Base-by-base conservation (phyloP, 306 rosid genomes). In the Chamaecrista fasciculata region DNA sequence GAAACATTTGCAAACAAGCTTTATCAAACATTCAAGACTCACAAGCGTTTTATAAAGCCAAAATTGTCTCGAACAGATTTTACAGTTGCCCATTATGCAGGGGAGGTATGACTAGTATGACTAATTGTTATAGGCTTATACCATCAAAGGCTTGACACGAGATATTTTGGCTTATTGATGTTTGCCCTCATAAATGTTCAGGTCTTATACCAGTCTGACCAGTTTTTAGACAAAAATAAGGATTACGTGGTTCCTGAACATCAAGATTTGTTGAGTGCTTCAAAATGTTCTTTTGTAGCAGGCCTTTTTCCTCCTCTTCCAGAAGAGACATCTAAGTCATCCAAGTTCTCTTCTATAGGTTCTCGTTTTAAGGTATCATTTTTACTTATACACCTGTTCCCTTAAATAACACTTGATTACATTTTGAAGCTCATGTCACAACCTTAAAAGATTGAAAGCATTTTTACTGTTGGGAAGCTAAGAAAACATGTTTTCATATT, bases 1-100 rank as follows among this genome's bases (percentile, higher is more conserved):
- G 99, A 95, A 86, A 95, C 97, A 21, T 95, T 95, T 80, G 82
- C 97, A 48, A 95, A 95, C 85, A 95, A 87, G 81, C 93, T 95
- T 66, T 95, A 95, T 83, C 97, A 95, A 72, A 89, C 95, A 76
- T 95, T 95, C 80, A 91, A 82, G 81, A 49, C 2, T 47, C 85
- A 95, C 83, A 95, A 87, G 82, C 97, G 99, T 74, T 95, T 95
- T 70, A 67, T 91, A 81, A 95, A 95, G 86, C 99, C 99, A 60
- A 95, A 95, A 79, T 86, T 95, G 77, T 95, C 99, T 80, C 93
- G 95, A 64, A 89, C 99, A 0, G 92, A 91, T 86, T 95, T 95
- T 74, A 76, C 86, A 49, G 79, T 95, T 24, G 83, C 83, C 58
- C 99, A 95, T 81, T 95, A 91, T 87, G 99, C 99, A 73, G 99